These are phyloP conservation scores for Botrytis porri DNA, from an alignment of 2,329 filamentous ascomycete species.

Conservation along the genomic window DNA sequence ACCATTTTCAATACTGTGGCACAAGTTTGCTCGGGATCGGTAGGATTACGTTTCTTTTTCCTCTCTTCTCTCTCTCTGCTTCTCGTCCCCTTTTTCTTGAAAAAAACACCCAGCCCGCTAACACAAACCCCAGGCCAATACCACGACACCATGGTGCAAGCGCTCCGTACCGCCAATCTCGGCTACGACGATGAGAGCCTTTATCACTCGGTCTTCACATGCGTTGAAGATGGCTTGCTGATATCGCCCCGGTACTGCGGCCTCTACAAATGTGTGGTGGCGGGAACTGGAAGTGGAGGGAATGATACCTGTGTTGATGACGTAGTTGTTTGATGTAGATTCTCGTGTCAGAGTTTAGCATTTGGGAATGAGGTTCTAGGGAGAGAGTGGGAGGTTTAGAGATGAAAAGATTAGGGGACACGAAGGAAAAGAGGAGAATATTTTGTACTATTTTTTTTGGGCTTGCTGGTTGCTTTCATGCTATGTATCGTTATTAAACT, in stretches of 20 bases:
- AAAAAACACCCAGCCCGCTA: background rate
- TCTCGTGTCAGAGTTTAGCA: background rate
- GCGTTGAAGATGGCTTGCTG: background rate
- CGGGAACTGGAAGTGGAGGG: background rate
- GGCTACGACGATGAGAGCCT: accelerated
- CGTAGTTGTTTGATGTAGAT: background rate
- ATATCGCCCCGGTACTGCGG: accelerated
- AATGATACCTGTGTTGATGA: background rate
- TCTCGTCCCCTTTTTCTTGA: too few species aligned
- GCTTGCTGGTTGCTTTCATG: background rate
- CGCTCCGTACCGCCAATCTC: too few species aligned
- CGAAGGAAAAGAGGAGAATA: background rate
- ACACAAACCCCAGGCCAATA: background rate
- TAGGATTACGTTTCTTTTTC: background rate
- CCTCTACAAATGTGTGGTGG: too few species aligned
- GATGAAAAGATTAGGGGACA: background rate
- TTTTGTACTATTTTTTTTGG: background rate
- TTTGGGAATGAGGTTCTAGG: background rate
- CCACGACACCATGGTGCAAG: background rate
- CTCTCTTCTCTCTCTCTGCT: background rate
- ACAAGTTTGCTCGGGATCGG: background rate
- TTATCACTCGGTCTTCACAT: background rate
- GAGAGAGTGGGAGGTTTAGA: too few species aligned
- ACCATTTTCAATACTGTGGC: background rate
- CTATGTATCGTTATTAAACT: background rate